Conservation (phyloP, 2,329 filamentous ascomycete species). For the Laburnicola sp. region DNA sequence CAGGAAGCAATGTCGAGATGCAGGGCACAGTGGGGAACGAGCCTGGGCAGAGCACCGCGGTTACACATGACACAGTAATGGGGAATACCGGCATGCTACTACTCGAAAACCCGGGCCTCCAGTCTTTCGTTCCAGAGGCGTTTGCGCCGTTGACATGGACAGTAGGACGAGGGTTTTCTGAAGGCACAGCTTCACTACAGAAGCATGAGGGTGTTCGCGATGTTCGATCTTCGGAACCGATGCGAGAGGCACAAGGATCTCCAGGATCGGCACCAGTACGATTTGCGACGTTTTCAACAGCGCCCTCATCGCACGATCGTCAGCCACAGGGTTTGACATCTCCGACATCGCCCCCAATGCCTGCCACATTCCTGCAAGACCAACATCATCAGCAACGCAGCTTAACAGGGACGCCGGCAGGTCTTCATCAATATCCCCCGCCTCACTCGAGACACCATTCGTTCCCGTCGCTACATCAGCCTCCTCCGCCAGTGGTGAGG, state of each 20-base stretch:
- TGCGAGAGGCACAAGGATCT: constrained; percentile 19
- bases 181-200: constrained; percentile 1
- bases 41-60: constrained; percentile 15
- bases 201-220: constrained; percentile 7
- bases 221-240: constrained; percentile 22
- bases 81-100: constrained; percentile 53
- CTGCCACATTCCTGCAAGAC: constrained; percentile 11
- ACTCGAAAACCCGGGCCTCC: constrained; percentile 52
- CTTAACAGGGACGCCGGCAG: background rate
- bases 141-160: constrained; percentile 41
- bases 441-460: constrained; percentile 15
- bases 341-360: constrained; percentile 20
- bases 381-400: constrained; percentile 3
- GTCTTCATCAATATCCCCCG: constrained; percentile 7
- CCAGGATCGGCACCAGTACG: constrained; percentile 24
- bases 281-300: constrained; percentile 24
- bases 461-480: constrained; percentile 25
- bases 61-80: constrained; percentile 49
- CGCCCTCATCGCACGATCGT: constrained; percentile 18
- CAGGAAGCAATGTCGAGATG: constrained; percentile 10
- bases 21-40: constrained; percentile 18
- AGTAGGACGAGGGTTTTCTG: constrained; percentile 18
- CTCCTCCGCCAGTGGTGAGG: constrained; percentile 11
- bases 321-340: constrained; percentile 31
- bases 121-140: constrained; percentile 39